Base-by-base conservation (phyloP, 208 protist species). In the Wallacemonas sp. region DNA sequence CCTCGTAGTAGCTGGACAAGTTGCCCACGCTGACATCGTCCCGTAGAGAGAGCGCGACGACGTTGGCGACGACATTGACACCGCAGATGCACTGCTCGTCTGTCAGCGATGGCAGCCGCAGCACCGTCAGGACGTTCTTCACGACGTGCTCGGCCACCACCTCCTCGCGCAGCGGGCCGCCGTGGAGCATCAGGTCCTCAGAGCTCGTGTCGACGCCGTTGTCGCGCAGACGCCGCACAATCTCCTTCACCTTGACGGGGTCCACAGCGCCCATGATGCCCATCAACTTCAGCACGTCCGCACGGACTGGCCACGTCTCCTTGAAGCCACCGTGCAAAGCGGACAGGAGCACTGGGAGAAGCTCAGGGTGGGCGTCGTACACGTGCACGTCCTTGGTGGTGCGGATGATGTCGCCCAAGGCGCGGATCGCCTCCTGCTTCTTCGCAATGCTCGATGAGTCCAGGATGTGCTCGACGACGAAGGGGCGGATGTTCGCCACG, bases 221-320 rank as follows among this genome's bases (percentile, higher is more conserved):
- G 65, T 92, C 80, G 19, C 82, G 76, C 54, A 83, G 70, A 39
- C 70, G 47, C 0, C 84, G 81, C 26, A 79, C 79, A 38, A 95
- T 91, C 61, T 90, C 82, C 67, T 94, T 96, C 48, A 92, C 84
- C 19, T 71, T 74, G 36, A 90, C 76, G 23, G 92, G 92, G 63
- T 93, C 81, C 5, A 96, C 79, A 1, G 92, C 92, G 8, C 92
- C 92, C 62, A 96, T 90, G 57, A 94, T 87, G 55, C 92, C 92
- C 83, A 96, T 92, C 69, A 96, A 74, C 70, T 92, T 85, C 33
- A 96, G 73, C 41, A 95, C 88, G 69, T 96, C 92, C 52, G 83
- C 69, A 36, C 89, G 84, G n/a, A 96, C 81, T 34, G 84, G 85
- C 85, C 86, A 93, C 41, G 83, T 81, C 65, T 96, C 89, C 68